Evolutionary conservation across 176 grass and related monocot species (phyloP).

Genomic region (Guadua angustifolia): DNA sequence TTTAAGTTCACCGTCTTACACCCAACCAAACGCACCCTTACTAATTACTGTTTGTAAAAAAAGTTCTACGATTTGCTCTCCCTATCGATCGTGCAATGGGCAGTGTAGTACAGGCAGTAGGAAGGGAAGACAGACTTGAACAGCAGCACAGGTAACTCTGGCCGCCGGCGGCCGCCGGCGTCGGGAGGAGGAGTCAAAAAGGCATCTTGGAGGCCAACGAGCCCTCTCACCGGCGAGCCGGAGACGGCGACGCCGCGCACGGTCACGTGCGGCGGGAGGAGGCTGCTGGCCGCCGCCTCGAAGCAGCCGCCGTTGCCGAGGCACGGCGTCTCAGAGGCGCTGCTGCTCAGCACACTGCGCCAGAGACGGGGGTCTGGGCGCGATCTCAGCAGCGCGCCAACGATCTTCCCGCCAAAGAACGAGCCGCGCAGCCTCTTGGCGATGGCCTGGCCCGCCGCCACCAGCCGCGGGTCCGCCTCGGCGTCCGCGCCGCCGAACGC

Average conservation of each 20-base stretch:
- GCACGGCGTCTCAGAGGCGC: slow-evolving; percentile 5
- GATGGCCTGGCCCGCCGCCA: slow-evolving; percentile 26
- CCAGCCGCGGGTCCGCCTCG: slow-evolving; percentile 13
- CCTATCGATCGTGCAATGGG: slow-evolving; percentile 17
- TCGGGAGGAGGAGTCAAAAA: background rate
- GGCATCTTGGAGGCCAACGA: slow-evolving; percentile 25
- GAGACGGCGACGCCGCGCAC: slow-evolving; percentile 31
- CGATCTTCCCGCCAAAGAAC: slow-evolving; percentile 36
- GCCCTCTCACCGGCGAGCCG: slow-evolving; percentile 9
- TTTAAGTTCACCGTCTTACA: too few species aligned
- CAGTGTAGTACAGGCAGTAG: slow-evolving; percentile 38
- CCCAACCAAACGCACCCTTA: too few species aligned
- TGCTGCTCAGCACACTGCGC: slow-evolving; percentile 12
- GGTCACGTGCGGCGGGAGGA: slow-evolving; percentile 29
- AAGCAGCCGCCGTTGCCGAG: background rate
- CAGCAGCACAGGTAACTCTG: slow-evolving; percentile 32
- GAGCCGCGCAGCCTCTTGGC: slow-evolving; percentile 28
- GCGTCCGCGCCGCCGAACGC: background rate
- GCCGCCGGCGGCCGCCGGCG: background rate
- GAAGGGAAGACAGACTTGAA: slow-evolving; percentile 43
- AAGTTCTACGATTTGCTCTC: background rate
- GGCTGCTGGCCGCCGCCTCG: background rate
- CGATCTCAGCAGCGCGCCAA: slow-evolving; percentile 31
- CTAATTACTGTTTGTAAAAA: background rate
- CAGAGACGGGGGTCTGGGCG: slow-evolving; percentile 11